Conservation (phyloP, 345 rosid species). For the Anastatica hierochuntica region DNA sequence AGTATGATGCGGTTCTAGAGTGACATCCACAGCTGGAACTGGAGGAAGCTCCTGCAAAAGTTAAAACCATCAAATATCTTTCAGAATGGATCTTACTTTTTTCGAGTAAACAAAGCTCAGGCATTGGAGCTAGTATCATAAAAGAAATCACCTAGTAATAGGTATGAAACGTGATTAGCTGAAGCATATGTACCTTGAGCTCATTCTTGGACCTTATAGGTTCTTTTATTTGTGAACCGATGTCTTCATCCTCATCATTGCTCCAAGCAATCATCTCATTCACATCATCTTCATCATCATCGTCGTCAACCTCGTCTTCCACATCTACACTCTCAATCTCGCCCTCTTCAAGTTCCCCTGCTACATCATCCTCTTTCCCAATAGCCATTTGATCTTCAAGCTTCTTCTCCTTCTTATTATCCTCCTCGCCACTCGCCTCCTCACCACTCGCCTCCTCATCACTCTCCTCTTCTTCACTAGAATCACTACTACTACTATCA, state of each 20-base stretch:
- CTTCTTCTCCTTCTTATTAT: constrained; percentile 14
- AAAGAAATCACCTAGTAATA: background rate
- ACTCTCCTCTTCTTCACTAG: constrained; percentile 22
- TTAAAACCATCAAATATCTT: background rate
- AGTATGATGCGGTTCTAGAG: constrained; percentile 55
- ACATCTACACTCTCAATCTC: constrained; percentile 30
- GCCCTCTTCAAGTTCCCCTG: constrained; percentile 33
- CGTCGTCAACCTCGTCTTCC: constrained; percentile 6
- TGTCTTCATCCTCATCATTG: constrained; percentile 39
- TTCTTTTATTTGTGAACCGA: constrained; percentile 26
- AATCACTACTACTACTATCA: constrained; percentile 25
- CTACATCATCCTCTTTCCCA: constrained; percentile 7
- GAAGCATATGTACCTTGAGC: constrained; percentile 38
- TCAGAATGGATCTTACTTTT: background rate
- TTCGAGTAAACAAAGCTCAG: background rate
- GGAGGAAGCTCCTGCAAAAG: constrained; percentile 61
- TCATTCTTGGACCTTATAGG: constrained; percentile 86
- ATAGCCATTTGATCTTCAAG: background rate
- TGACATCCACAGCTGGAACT: constrained; percentile 59
- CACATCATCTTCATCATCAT: constrained; percentile 24
- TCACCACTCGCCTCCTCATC: too few species aligned
- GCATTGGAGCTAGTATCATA: background rate
- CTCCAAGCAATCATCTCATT: constrained; percentile 42
- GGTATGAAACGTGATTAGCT: constrained; percentile 6
- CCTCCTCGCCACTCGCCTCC: constrained; percentile 18